Percentiles rank a stretch among this genome's conserved stretches.
Evolutionary conservation across 2,329 filamentous ascomycete genomes (phyloP).

Genomic region (Pyrenochaeta sp.): DNA sequence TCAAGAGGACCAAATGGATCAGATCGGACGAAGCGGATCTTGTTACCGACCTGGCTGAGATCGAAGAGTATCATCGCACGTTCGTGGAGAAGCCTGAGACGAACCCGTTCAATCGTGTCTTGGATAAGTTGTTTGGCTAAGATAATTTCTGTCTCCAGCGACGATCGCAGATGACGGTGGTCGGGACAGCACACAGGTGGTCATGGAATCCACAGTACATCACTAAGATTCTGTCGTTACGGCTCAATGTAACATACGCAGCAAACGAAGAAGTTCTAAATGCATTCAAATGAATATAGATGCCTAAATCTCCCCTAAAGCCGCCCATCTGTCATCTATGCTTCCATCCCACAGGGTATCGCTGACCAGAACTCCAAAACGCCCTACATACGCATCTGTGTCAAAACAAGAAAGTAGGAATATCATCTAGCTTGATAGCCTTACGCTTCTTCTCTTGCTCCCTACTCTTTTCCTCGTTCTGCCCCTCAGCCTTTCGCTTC

Average conservation of each 20-base stretch:
- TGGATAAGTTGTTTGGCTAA: constrained; percentile 57
- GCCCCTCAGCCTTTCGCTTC: constrained; percentile 40
- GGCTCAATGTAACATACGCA: not conserved
- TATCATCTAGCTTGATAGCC: constrained; percentile 45
- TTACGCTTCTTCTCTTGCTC: constrained; percentile 35
- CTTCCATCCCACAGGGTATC: constrained; percentile 6
- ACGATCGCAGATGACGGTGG: not conserved
- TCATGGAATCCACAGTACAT: not conserved
- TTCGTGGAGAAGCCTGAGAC: constrained; percentile 64
- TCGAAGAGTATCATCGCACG: constrained; percentile 72
- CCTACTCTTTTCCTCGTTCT: constrained; percentile 34
- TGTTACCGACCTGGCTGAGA: constrained; percentile 67
- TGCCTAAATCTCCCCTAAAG: not conserved
- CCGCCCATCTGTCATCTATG: not conserved
- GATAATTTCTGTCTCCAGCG: not conserved
- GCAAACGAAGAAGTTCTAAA: not conserved
- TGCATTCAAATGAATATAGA: not conserved
- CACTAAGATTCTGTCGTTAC: not conserved
- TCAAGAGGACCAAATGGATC: constrained; percentile 68
- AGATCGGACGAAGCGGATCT: constrained; percentile 70
- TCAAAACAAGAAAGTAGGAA: constrained; percentile 57
- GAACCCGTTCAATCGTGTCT: constrained; percentile 51
- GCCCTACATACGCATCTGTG: not conserved
- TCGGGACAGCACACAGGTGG: not conserved
- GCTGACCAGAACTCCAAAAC: not conserved